Percentiles rank a stretch among this genome's conserved stretches.
These are phyloP conservation scores for Yueomyces sp. DNA, from an alignment of 805 yeast genomes.

Conservation along the genomic window DNA sequence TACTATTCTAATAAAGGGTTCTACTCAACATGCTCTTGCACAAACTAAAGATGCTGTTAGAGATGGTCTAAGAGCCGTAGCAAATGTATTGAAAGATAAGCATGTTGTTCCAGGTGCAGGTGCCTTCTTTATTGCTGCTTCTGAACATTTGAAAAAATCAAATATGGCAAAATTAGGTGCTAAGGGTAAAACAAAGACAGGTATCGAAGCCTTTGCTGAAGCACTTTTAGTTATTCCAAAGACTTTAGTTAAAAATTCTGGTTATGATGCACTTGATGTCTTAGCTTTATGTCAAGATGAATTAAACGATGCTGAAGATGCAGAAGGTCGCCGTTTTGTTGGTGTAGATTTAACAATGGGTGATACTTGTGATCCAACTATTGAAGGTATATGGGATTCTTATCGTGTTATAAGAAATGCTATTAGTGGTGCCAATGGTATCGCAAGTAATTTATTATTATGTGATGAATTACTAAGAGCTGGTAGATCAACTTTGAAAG, in stretches of 20 bases:
- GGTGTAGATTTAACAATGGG: conserved; percentile 89
- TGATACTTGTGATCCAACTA: conserved; percentile 88
- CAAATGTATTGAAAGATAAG: conserved; percentile 78
- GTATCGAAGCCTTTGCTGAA: conserved; percentile 88
- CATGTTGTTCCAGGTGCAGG: conserved; percentile 94
- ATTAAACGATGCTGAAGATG: conserved; percentile 32
- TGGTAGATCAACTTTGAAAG: conserved; percentile 84
- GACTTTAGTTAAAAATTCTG: conserved; percentile 83
- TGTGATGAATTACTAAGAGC: conserved; percentile 97
- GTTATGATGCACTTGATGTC: conserved; percentile 84
- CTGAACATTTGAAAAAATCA: conserved; percentile 42
- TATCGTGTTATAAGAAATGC: conserved; percentile 91
- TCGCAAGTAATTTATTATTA: conserved; percentile 78
- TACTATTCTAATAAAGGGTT: conserved; percentile 85
- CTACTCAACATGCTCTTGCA: conserved; percentile 74
- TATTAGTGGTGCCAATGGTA: conserved; percentile 82
- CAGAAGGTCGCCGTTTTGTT: conserved; percentile 65
- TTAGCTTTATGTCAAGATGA: conserved; percentile 76
- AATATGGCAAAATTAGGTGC: conserved; percentile 42
- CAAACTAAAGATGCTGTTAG: conserved; percentile 96
- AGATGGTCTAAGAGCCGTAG: conserved; percentile 91
- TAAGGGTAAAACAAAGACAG: conserved; percentile 80
- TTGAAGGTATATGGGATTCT: conserved; percentile 95
- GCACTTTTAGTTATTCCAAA: conserved; percentile 85
- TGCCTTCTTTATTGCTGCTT: conserved; percentile 78